These are phyloP conservation scores for Vishniacozyma victoriae DNA, from an alignment of 768 basidiomycete species.

Conservation along the genomic window DNA sequence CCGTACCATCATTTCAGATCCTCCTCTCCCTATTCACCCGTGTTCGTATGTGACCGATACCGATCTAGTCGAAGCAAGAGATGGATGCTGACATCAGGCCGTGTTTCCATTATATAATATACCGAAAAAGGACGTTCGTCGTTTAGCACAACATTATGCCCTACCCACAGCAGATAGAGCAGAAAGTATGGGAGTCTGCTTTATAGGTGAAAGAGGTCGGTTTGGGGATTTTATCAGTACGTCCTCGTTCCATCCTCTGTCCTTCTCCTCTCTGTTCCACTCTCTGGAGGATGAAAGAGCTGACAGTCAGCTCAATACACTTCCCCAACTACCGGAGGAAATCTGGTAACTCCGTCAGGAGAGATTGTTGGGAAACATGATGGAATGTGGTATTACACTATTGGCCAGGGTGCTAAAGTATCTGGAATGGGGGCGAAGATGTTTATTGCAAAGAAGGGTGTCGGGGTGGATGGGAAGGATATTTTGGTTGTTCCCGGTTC, in stretches of 20 bases:
- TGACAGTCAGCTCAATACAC: constrained; percentile 65
- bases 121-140: constrained; percentile 66
- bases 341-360: constrained; percentile 61
- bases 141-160: constrained; percentile 58
- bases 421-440: constrained; percentile 58
- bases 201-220: constrained; percentile 71
- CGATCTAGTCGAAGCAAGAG: constrained; percentile 1
- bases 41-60: background rate
- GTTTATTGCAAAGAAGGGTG: constrained; percentile 71
- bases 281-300: background rate
- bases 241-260: constrained; percentile 24
- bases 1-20: background rate
- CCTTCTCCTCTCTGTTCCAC: background rate
- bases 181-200: constrained; percentile 94
- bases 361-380: constrained; percentile 58
- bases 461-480: constrained; percentile 51
- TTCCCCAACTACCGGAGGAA: constrained; percentile 56
- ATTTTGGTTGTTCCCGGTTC: constrained; percentile 75
- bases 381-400: constrained; percentile 78
- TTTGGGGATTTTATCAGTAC: constrained; percentile 70
- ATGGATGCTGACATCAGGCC: no score
- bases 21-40: background rate
- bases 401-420: constrained; percentile 73
- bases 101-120: constrained; percentile 70
- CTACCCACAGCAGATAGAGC: constrained; percentile 68